These are phyloP conservation scores for Oryza coarctata DNA, from an alignment of 176 grass and related monocot species.

Conservation along the genomic window DNA sequence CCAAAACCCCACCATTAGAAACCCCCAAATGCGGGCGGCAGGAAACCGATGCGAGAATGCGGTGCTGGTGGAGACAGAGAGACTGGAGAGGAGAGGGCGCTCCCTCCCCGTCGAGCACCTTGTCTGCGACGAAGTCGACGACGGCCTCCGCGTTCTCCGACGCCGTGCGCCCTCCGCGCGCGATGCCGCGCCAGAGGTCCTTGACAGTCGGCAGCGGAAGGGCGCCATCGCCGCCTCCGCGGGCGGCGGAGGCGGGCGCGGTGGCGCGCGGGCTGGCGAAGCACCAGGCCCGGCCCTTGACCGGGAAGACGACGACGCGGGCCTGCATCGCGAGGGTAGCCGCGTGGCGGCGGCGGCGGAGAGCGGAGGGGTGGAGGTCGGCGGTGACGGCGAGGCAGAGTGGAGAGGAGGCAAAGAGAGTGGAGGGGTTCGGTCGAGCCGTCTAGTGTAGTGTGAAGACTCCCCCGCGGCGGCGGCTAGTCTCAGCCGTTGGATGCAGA, in stretches of 20 bases:
- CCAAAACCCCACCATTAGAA: not conserved
- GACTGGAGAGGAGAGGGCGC: not conserved
- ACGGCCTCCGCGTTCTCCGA: slow-evolving; percentile 67
- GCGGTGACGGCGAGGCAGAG: not conserved
- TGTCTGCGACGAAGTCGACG: slow-evolving; percentile 67
- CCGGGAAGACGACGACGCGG: slow-evolving; percentile 80
- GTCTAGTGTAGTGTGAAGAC: not conserved
- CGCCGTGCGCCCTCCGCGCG: slow-evolving; percentile 34
- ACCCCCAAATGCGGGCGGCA: not conserved
- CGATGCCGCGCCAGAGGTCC: slow-evolving; percentile 70
- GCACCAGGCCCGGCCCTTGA: slow-evolving; percentile 78
- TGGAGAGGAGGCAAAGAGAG: not conserved
- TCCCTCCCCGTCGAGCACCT: slow-evolving; percentile 43
- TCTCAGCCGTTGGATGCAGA: not conserved
- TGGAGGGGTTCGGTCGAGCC: not conserved
- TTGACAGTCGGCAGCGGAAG: slow-evolving; percentile 33
- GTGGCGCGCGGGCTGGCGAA: slow-evolving; percentile 44
- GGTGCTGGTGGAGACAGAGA: not conserved
- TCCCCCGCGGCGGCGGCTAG: not conserved
- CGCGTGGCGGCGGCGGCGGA: not conserved
- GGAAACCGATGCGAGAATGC: not conserved
- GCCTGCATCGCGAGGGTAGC: slow-evolving; percentile 47
- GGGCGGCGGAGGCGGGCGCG: not conserved
- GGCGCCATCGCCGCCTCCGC: not conserved
- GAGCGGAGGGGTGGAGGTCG: not conserved